Conservation (phyloP, 1,139 yeast species). For the Candida tropicalis region DNA sequence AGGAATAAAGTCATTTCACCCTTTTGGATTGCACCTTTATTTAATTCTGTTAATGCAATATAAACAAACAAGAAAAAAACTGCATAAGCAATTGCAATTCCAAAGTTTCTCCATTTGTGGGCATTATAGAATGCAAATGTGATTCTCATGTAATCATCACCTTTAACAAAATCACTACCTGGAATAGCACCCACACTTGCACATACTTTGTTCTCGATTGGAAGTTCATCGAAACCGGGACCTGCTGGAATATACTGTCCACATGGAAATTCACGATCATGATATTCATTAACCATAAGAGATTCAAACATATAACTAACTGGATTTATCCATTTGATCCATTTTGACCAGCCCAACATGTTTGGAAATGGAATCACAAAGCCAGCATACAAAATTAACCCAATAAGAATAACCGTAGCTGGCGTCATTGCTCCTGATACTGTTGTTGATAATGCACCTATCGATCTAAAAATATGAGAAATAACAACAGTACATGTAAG, state of each 20-base stretch:
- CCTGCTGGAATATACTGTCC: constrained; percentile 52
- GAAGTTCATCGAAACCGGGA: constrained; percentile 26
- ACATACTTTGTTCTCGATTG: constrained; percentile 51
- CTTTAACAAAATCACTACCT: constrained; percentile 57
- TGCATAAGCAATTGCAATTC: constrained; percentile 62
- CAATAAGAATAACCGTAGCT: constrained; percentile 56
- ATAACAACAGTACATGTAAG: constrained; percentile 52
- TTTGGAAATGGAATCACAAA: constrained; percentile 57
- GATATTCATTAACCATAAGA: constrained; percentile 56
- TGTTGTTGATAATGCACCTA: constrained; percentile 58
- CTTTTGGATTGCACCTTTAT: constrained; percentile 77
- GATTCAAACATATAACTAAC: constrained; percentile 60
- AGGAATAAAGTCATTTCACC: constrained; percentile 76
- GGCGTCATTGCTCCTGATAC: constrained; percentile 62
- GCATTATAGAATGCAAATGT: constrained; percentile 52
- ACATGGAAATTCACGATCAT: constrained; percentile 51
- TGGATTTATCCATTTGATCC: constrained; percentile 63
- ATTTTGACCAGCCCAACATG: constrained; percentile 66
- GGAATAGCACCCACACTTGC: constrained; percentile 62
- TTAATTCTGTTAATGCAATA: constrained; percentile 59
- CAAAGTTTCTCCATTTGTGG: constrained; percentile 86
- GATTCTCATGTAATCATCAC: constrained; percentile 54
- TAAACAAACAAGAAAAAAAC: constrained; percentile 58
- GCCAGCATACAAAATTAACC: constrained; percentile 59
- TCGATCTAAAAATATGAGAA: constrained; percentile 59